These are phyloP conservation scores for Colletotrichum sp. DNA, from an alignment of 2,329 filamentous ascomycete genomes.

Conservation along the genomic window DNA sequence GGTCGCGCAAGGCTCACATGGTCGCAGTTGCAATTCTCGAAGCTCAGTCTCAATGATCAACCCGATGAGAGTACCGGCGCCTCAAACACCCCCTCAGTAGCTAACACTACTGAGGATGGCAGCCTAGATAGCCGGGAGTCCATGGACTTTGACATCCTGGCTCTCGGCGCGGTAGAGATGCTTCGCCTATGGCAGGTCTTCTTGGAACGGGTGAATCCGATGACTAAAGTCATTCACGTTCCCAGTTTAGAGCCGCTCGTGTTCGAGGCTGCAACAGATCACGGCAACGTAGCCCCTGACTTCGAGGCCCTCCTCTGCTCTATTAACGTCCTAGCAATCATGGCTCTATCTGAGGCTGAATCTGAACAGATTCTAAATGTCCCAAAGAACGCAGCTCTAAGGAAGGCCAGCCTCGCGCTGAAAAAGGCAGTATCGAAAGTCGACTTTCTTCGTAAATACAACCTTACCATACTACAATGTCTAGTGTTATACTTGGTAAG, in stretches of 20 bases:
- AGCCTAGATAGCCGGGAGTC: background rate
- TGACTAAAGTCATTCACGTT: slow-evolving; percentile 75
- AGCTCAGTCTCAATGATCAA: background rate
- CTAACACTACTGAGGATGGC: background rate
- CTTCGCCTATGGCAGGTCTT: slow-evolving; percentile 76
- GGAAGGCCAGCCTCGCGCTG: slow-evolving; percentile 55
- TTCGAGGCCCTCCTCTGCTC: slow-evolving; percentile 68
- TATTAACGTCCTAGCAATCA: slow-evolving; percentile 64
- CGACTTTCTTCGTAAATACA: slow-evolving; percentile 63
- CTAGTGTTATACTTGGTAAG: slow-evolving; percentile 64
- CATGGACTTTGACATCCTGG: slow-evolving; percentile 9
- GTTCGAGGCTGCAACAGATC: slow-evolving; percentile 32
- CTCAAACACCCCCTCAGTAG: background rate
- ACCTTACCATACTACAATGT: slow-evolving; percentile 63
- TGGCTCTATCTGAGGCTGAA: slow-evolving; percentile 62
- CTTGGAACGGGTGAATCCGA: slow-evolving; percentile 74
- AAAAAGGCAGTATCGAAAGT: slow-evolving; percentile 53
- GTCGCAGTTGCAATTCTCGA: background rate
- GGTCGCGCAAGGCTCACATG: background rate
- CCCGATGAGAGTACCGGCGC: background rate
- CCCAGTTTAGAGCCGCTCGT: slow-evolving; percentile 53
- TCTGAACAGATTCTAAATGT: slow-evolving; percentile 56
- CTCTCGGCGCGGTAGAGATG: background rate
- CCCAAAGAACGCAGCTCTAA: slow-evolving; percentile 51
- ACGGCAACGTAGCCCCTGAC: slow-evolving; percentile 6